Evolutionary conservation across 2,329 filamentous ascomycete genomes (phyloP).

Genomic region (Fusarium sp.): DNA sequence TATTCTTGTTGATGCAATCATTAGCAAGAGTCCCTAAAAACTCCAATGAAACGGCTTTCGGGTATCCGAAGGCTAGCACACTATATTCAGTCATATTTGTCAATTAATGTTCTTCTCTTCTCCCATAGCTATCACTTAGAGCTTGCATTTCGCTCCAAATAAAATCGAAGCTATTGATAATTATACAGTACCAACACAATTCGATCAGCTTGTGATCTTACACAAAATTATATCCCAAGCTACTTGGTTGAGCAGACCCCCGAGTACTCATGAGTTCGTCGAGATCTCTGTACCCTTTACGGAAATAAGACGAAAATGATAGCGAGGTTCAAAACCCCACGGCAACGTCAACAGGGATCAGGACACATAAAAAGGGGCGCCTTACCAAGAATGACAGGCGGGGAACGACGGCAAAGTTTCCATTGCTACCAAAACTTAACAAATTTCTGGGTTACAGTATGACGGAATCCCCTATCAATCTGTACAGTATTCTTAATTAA

Average conservation of each 20-base stretch:
- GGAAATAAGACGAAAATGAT: neutral
- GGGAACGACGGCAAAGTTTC: slow-evolving; percentile 1
- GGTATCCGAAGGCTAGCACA: too few species aligned
- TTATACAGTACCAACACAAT: neutral
- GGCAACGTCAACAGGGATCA: slow-evolving; percentile 1
- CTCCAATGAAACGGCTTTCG: too few species aligned
- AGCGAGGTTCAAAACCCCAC: neutral
- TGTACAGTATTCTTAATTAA: slow-evolving; percentile 7
- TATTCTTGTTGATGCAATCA: neutral
- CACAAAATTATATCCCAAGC: too few species aligned
- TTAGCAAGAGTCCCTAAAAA: neutral
- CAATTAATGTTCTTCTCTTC: neutral
- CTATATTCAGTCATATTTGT: too few species aligned
- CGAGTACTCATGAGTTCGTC: neutral
- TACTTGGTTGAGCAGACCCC: neutral
- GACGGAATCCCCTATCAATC: neutral
- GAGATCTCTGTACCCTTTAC: neutral
- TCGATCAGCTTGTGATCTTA: neutral
- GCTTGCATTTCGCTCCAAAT: neutral
- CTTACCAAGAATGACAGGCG: neutral
- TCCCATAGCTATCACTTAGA: neutral
- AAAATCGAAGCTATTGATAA: too few species aligned
- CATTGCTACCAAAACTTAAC: slow-evolving; percentile 14
- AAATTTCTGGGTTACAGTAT: slow-evolving; percentile 3
- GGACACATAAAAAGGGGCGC: neutral